phyloP scores from a whole-genome alignment of 176 grass and related monocot genomes.

The Zea luxurians region DNA sequence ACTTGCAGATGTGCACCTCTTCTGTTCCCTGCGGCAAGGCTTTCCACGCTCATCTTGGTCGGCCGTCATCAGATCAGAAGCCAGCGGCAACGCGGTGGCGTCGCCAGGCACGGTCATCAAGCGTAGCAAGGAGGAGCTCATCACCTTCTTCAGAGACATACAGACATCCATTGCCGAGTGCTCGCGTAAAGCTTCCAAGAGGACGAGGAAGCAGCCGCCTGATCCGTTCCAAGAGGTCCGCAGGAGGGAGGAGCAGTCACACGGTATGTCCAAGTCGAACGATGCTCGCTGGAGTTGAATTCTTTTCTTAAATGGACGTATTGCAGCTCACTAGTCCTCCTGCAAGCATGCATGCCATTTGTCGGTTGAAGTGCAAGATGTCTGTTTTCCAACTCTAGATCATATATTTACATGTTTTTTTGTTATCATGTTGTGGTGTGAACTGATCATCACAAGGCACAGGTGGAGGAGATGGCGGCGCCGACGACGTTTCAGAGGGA shows the following conservation, averaged over 20 bases:
- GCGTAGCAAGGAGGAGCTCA: conserved; percentile 53
- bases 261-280: conserved; percentile 31
- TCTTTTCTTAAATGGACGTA: background rate
- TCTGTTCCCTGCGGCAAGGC: conserved; percentile 1
- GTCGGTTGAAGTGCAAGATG: background rate
- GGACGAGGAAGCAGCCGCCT: conserved; percentile 33
- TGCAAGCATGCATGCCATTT: background rate
- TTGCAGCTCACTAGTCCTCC: background rate
- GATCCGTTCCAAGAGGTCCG: conserved; percentile 37
- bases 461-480: background rate
- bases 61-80: conserved; percentile 41
- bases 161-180: conserved; percentile 51
- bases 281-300: background rate
- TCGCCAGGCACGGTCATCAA: conserved; percentile 20
- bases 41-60: conserved; percentile 7
- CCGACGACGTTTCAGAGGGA: background rate
- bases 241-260: conserved; percentile 23
- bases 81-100: conserved; percentile 24
- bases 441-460: conserved; percentile 13
- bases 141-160: conserved; percentile 56
- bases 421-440: background rate
- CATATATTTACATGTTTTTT: background rate
- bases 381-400: background rate
- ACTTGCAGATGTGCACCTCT: conserved; percentile 45
- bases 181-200: conserved; percentile 36